Conservation (phyloP, 2,329 filamentous ascomycete species). For the Penicillium sp. region DNA sequence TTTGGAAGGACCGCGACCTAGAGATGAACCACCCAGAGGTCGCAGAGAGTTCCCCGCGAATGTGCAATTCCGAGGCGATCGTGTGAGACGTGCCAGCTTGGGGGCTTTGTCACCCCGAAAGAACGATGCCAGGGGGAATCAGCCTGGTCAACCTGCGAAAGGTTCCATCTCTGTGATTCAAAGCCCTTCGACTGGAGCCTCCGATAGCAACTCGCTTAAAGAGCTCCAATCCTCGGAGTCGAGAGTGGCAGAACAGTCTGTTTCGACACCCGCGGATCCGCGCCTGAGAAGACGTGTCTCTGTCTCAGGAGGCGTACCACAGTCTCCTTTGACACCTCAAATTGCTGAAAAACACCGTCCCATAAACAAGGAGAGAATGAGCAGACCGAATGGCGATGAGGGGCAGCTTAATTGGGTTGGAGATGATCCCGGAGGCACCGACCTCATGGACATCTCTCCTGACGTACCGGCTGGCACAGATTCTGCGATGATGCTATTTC, state of each 20-base stretch:
- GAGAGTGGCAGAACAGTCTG: background rate
- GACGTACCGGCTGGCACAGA: background rate
- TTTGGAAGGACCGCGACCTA: background rate
- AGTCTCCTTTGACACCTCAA: background rate
- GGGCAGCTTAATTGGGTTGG: background rate
- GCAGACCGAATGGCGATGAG: background rate
- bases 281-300: background rate
- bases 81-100: background rate
- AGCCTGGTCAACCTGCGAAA: background rate
- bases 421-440: background rate
- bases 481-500: background rate
- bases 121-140: background rate
- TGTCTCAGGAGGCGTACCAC: background rate
- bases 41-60: background rate
- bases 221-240: background rate
- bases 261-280: background rate
- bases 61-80: background rate
- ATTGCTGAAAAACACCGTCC: background rate
- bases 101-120: background rate
- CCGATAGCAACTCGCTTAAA: background rate
- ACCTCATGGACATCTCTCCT: background rate
- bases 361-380: background rate
- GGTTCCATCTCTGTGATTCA: background rate
- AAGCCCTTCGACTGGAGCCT: background rate
- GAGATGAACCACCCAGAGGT: background rate